phyloP scores from a whole-genome alignment of 352 stramenopile species.

The Phytophthora nicotianae region DNA sequence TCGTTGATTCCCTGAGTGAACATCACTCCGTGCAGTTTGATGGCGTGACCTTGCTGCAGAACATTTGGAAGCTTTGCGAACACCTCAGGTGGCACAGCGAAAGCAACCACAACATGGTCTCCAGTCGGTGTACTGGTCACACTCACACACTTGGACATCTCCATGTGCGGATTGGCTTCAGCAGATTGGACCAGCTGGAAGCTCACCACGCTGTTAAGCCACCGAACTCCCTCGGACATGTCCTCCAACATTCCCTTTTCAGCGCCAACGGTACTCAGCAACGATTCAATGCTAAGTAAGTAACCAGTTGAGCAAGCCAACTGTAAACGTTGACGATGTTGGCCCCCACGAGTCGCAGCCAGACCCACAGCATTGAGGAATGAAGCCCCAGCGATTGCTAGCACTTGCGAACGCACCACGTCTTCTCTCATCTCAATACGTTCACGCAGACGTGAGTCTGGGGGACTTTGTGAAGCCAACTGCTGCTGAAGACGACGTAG shows the following conservation, averaged over 20 bases:
- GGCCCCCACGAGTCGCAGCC: constrained; percentile 56
- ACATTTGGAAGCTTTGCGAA: constrained; percentile 65
- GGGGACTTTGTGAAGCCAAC: constrained; percentile 45
- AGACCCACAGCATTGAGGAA: constrained; percentile 78
- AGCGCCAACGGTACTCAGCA: constrained; percentile 93
- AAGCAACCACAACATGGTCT: constrained; percentile 69
- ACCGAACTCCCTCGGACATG: constrained; percentile 86
- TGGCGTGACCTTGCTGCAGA: constrained; percentile 63
- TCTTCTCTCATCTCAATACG: constrained; percentile 83
- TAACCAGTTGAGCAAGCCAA: constrained; percentile 81
- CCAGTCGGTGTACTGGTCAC: constrained; percentile 58
- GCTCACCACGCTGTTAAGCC: constrained; percentile 80
- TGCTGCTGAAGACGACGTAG: constrained; percentile 64
- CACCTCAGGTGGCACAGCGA: constrained; percentile 63
- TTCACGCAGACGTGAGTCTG: constrained; percentile 57
- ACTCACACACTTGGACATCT: constrained; percentile 81
- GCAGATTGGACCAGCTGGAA: constrained; percentile 75
- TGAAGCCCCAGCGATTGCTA: constrained; percentile 71
- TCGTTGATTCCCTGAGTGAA: constrained; percentile 95
- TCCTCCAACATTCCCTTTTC: constrained; percentile 97
- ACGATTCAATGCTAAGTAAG: constrained; percentile 93
- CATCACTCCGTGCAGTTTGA: constrained; percentile 82
- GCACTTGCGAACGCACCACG: constrained; percentile 76
- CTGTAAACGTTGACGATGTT: constrained; percentile 62
- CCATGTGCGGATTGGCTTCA: constrained; percentile 52